A percentile compares a stretch with the other conserved stretches of the same genome.
Evolutionary conservation across 805 yeast species (phyloP).

Genomic region (Cyberlindnera japonica): DNA sequence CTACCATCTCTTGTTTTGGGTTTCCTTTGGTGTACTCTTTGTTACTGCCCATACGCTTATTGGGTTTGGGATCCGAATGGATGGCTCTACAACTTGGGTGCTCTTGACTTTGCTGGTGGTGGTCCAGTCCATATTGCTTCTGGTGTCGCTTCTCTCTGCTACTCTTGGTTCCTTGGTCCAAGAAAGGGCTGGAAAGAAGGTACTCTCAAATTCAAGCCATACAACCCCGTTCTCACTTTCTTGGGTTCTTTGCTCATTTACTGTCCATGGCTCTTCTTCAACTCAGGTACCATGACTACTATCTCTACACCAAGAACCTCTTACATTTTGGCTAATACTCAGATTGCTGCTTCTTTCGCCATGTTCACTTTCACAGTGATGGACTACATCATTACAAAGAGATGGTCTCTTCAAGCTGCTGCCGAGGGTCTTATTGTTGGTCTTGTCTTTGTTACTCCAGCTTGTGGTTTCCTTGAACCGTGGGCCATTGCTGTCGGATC

Average conservation of each 20-base stretch:
- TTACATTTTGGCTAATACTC: conserved; percentile 88
- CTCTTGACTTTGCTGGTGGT: conserved; percentile 96
- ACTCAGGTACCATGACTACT: conserved; percentile 75
- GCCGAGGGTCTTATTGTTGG: conserved; percentile 96
- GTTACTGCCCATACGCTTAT: conserved; percentile 88
- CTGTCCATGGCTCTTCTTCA: conserved; percentile 97
- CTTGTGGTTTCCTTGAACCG: conserved; percentile 84
- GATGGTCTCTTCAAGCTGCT: conserved; percentile 88
- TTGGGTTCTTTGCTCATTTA: conserved; percentile 83
- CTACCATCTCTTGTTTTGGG: conserved; percentile 76
- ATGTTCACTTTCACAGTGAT: conserved; percentile 84
- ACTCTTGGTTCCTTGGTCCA: conserved; percentile 72
- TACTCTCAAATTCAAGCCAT: conserved; percentile 69
- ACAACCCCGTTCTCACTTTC: conserved; percentile 85
- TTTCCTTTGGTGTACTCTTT: conserved; percentile 84
- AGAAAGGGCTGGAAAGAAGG: conserved; percentile 46
- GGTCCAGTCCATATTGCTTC: conserved; percentile 95
- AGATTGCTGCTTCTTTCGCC: conserved; percentile 83
- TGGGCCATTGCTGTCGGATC: conserved; percentile 91
- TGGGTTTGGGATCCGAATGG: conserved; percentile 96
- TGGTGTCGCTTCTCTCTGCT: conserved; percentile 87
- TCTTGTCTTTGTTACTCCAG: conserved; percentile 96
- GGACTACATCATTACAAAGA: conserved; percentile 79
- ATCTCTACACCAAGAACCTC: conserved; percentile 81
- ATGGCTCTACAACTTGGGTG: conserved; percentile 93